Evolutionary conservation across 306 rosid genomes (phyloP), one percentile per base, ranked within the genome.

Genomic region (Acacia crassicarpa): DNA sequence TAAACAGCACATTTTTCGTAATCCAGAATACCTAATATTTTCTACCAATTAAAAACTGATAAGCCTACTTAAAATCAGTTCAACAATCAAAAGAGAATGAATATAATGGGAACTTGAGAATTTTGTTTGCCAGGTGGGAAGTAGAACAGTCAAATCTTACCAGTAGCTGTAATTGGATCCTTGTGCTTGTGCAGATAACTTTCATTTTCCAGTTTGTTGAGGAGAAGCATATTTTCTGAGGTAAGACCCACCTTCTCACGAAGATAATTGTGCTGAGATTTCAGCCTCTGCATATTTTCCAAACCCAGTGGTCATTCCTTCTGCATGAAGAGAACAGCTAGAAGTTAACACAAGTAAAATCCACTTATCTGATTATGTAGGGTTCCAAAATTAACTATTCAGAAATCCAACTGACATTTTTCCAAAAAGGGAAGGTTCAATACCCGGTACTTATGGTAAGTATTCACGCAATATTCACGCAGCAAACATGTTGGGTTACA

Each of bases 251-350:
- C 38, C 88, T 93, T 93, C 45, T 72, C 45, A 22, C 87, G 81
- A 59, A 95, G 91, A 53, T 72, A 95, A 81, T 74, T 83, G 58
- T 93, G 79, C 68, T 93, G 96, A 77, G 97, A 92, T 81, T 91
- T 93, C 43, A 93, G 90, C 59, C 82, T 91, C 84, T 89, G n/a
- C n/a, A n/a, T n/a, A n/a, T n/a, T n/a, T n/a, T n/a, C 82, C 40
- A 61, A 22, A 54, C 81, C 81, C 6, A 82, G 58, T 4, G 81
- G 85, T 6, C 81, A 76, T 61, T 82, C 85, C 73, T 77, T 77
- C 82, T 82, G 85, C 76, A 69, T 51, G 22, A 49, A 69, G 67
- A 12, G 44, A 78, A 35, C 74, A 78, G 19, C 59, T 68, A 65
- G 81, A 74, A 75, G 80, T 38, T 87, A 77, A 78, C 45, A 67